Evolutionary conservation across 176 grass and related monocot genomes (phyloP).

Genomic region (Juncus effusus): DNA sequence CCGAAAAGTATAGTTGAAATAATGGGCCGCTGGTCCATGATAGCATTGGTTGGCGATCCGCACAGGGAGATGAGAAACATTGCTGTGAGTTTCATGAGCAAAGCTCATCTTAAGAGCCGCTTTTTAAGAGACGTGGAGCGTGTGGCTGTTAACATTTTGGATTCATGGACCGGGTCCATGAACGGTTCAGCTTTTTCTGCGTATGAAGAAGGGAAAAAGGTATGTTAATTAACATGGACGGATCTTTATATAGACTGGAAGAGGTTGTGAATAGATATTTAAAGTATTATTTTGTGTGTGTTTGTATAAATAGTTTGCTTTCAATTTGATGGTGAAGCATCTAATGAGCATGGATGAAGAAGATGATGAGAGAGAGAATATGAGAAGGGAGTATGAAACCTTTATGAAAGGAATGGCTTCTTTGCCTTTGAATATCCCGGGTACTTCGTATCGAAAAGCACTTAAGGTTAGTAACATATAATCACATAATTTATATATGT

Average conservation of each 20-base stretch:
- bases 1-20: constrained; percentile 25
- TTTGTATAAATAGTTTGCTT: constrained; percentile 20
- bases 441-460: constrained; percentile 28
- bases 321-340: constrained; percentile 35
- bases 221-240: not conserved
- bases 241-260: not conserved
- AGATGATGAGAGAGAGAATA: constrained; percentile 8
- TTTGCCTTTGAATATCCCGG: constrained; percentile 28
- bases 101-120: not conserved
- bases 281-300: not conserved
- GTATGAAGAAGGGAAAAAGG: constrained; percentile 26
- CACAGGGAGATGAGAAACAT: constrained; percentile 27
- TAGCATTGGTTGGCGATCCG: constrained; percentile 5
- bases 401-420: constrained; percentile 37
- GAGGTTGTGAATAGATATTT: not conserved
- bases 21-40: constrained; percentile 31
- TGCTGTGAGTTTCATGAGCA: constrained; percentile 28
- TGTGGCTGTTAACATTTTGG: constrained; percentile 12
- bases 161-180: constrained; percentile 10
- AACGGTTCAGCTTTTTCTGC: constrained; percentile 6
- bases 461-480: constrained; percentile 16
- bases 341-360: constrained; percentile 27
- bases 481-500: not conserved
- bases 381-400: constrained; percentile 26
- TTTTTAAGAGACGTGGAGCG: constrained; percentile 14